Evolutionary conservation across 2,329 filamentous ascomycete genomes (phyloP).

Genomic region (Colletotrichum coccodes): DNA sequence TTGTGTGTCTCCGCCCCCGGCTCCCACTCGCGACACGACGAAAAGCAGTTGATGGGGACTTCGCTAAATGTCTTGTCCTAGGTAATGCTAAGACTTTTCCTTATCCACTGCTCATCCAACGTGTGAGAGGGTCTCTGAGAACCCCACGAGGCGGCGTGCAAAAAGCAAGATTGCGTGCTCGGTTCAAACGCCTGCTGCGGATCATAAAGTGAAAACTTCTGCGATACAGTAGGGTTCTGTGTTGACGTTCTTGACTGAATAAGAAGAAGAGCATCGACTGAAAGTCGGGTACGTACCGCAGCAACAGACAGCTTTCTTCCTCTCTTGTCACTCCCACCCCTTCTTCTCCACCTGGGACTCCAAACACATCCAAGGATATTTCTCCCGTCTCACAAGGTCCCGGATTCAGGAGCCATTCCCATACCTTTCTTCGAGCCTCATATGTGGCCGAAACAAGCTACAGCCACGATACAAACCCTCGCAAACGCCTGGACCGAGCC

Average conservation of each 20-base stretch:
- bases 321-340: background rate
- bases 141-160: constrained; percentile 18
- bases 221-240: background rate
- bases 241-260: background rate
- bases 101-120: background rate
- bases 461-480: background rate
- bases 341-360: background rate
- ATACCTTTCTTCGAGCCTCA: background rate
- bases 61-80: constrained; percentile 31
- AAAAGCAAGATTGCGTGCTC: constrained; percentile 32
- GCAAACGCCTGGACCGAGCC: background rate
- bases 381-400: constrained; percentile 5
- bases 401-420: constrained; percentile 4
- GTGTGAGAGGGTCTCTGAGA: background rate
- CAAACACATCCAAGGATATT: background rate
- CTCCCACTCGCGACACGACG: background rate
- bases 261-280: background rate
- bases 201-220: constrained; percentile 22
- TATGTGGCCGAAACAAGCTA: background rate
- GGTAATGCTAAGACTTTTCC: constrained; percentile 27
- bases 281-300: constrained; percentile 5
- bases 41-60: background rate
- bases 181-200: background rate
- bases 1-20: background rate
- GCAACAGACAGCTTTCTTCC: background rate